A percentile compares a stretch with the other conserved stretches of the same genome.
These are phyloP conservation scores for Talaromyces atroroseus DNA, from an alignment of 2,329 filamentous ascomycete species.

Conservation along the genomic window DNA sequence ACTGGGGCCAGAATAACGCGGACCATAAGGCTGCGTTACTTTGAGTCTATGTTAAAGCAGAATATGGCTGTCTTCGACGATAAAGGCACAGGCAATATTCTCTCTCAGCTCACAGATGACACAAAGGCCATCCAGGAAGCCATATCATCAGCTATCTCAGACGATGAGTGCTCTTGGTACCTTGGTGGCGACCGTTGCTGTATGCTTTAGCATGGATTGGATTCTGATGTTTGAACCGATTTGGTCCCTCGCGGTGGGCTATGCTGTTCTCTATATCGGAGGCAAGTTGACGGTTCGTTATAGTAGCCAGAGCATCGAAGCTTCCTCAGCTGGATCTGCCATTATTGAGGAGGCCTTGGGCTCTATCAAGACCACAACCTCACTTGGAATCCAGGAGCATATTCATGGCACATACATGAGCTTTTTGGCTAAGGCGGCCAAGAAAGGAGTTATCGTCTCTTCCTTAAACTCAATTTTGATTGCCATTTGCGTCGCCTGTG, in stretches of 20 bases:
- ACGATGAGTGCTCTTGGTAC: conserved; percentile 13
- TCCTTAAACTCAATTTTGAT: background rate
- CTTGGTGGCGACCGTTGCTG: conserved; percentile 44
- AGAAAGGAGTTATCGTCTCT: background rate
- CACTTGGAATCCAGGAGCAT: conserved; percentile 85
- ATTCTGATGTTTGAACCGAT: conserved; percentile 28
- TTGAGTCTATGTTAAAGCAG: conserved; percentile 51
- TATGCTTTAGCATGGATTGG: conserved; percentile 44
- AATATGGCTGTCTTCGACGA: conserved; percentile 46
- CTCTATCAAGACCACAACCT: conserved; percentile 84
- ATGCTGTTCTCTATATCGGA: conserved; percentile 1
- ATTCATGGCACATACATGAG: conserved; percentile 45
- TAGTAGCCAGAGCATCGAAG: conserved; percentile 54
- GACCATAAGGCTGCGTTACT: conserved; percentile 52
- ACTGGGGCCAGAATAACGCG: conserved; percentile 54
- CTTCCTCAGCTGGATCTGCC: conserved; percentile 78
- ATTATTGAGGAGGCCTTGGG: conserved; percentile 92
- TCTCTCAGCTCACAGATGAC: conserved; percentile 44
- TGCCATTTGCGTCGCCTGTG: background rate
- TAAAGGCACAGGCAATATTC: conserved; percentile 12
- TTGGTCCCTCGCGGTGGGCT: conserved; percentile 1
- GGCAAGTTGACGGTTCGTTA: conserved; percentile 3
- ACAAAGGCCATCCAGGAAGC: conserved; percentile 42
- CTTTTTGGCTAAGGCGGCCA: conserved; percentile 41
- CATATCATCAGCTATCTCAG: conserved; percentile 17